These are phyloP conservation scores for Hordeum marinum DNA, from an alignment of 176 grass and related monocot species.

Conservation along the genomic window DNA sequence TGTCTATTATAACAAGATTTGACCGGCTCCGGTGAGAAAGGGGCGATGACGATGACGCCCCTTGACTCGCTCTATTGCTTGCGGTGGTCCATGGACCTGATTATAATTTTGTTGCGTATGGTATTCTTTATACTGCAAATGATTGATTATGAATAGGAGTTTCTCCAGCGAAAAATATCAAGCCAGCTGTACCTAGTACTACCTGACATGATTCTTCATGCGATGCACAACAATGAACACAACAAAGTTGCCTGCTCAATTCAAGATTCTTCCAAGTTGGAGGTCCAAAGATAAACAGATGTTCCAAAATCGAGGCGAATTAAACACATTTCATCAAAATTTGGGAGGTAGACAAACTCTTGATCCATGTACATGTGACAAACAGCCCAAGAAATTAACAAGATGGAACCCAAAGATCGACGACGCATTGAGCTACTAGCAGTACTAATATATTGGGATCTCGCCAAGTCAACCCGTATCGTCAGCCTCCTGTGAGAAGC, in stretches of 20 bases:
- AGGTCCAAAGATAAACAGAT: neutral
- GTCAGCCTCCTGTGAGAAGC: constrained; percentile 24
- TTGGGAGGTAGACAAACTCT: constrained; percentile 24
- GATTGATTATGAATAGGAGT: too few relatives aligned
- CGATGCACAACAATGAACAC: neutral
- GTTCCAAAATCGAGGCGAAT: too few relatives aligned
- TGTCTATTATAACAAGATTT: too few relatives aligned
- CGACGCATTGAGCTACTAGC: neutral
- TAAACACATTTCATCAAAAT: constrained; percentile 4
- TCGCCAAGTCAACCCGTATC: constrained; percentile 4
- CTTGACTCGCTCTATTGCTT: too few relatives aligned
- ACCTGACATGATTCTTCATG: too few relatives aligned
- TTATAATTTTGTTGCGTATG: too few relatives aligned
- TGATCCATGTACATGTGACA: constrained; percentile 41
- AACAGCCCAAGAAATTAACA: neutral
- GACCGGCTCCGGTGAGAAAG: too few relatives aligned
- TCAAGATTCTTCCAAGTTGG: neutral
- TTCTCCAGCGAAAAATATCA: too few relatives aligned
- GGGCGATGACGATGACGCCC: too few relatives aligned
- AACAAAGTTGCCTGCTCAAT: neutral
- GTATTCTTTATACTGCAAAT: too few relatives aligned
- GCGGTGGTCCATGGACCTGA: too few relatives aligned
- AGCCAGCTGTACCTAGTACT: too few relatives aligned
- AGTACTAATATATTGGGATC: neutral
- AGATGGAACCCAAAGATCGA: neutral